A percentile compares a stretch with the other conserved stretches of the same genome.
These are phyloP conservation scores for Beauveria sp. DNA, from an alignment of 2,329 filamentous ascomycete genomes.

Conservation along the genomic window DNA sequence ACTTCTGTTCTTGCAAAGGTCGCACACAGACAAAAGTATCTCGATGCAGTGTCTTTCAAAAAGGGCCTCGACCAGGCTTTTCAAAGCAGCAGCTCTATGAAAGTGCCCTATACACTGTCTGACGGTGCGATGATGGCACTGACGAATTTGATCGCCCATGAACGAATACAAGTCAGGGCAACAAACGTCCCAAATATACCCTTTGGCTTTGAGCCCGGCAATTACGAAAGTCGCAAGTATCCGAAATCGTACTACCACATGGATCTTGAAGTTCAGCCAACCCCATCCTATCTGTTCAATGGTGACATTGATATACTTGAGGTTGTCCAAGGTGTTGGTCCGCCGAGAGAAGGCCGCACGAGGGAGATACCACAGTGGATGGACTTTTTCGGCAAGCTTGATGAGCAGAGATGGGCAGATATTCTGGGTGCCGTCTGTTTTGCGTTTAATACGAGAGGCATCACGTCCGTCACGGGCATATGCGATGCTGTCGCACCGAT, in stretches of 20 bases:
- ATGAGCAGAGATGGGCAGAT: slow-evolving; percentile 56
- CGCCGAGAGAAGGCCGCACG: slow-evolving; percentile 34
- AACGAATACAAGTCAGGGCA: slow-evolving; percentile 46
- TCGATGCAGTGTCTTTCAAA: slow-evolving; percentile 55
- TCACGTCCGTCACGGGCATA: slow-evolving; percentile 45
- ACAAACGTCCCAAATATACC: slow-evolving; percentile 53
- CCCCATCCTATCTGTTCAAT: slow-evolving; percentile 54
- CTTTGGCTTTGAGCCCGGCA: slow-evolving; percentile 62
- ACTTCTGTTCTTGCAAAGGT: slow-evolving; percentile 48
- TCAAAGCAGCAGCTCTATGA: slow-evolving; percentile 30
- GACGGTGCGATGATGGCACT: slow-evolving; percentile 62
- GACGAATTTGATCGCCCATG: slow-evolving; percentile 55
- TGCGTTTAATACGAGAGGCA: slow-evolving; percentile 53
- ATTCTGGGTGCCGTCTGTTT: slow-evolving; percentile 56
- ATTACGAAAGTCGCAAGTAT: slow-evolving; percentile 63
- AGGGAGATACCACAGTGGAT: slow-evolving; percentile 63
- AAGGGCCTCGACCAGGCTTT: slow-evolving; percentile 50
- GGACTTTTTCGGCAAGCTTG: slow-evolving; percentile 55
- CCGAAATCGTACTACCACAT: slow-evolving; percentile 60
- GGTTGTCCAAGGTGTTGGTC: slow-evolving; percentile 26
- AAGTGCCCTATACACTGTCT: slow-evolving; percentile 48
- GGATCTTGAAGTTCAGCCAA: slow-evolving; percentile 51
- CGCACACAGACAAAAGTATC: slow-evolving; percentile 45
- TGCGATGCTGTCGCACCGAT: slow-evolving; percentile 48
- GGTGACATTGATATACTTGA: slow-evolving; percentile 38